Evolutionary conservation across 176 grass and related monocot genomes (phyloP).

Genomic region (Carex scoparia): DNA sequence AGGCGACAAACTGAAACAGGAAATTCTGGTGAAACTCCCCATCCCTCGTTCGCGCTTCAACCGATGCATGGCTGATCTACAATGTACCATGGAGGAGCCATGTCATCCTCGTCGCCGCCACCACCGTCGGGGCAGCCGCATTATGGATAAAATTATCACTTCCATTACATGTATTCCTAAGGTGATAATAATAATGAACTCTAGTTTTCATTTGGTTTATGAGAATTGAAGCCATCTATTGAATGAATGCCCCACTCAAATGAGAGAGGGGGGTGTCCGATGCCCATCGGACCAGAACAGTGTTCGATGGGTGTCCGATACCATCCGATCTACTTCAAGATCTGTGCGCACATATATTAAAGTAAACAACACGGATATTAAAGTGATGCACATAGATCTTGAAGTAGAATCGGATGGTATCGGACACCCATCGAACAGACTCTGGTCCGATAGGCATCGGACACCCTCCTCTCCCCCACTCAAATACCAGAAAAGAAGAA

Average conservation of each 20-base stretch:
- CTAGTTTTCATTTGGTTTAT: background rate
- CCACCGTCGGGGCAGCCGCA: slow-evolving; percentile 5
- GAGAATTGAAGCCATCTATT: background rate
- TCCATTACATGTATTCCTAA: slow-evolving; percentile 19
- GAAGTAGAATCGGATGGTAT: too few relatives aligned
- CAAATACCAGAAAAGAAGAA: background rate
- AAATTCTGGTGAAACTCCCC: background rate
- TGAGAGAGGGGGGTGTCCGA: too few relatives aligned
- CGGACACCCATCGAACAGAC: too few relatives aligned
- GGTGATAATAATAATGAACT: background rate
- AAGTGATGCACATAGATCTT: too few relatives aligned
- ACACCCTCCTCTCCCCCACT: too few relatives aligned
- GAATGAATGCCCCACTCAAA: background rate
- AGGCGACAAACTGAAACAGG: background rate
- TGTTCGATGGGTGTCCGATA: too few relatives aligned
- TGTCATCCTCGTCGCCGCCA: slow-evolving; percentile 3
- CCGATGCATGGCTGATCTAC: slow-evolving; percentile 13
- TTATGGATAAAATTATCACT: slow-evolving; percentile 22
- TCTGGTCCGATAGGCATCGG: too few relatives aligned
- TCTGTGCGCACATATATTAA: too few relatives aligned
- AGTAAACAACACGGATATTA: too few relatives aligned
- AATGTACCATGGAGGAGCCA: background rate
- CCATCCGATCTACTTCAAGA: too few relatives aligned
- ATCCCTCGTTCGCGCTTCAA: background rate
- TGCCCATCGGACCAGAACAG: too few relatives aligned